Evolutionary conservation across 1,139 yeast species (phyloP), one percentile per base, ranked within the genome.

Genomic region (Geotrichum siamense): DNA sequence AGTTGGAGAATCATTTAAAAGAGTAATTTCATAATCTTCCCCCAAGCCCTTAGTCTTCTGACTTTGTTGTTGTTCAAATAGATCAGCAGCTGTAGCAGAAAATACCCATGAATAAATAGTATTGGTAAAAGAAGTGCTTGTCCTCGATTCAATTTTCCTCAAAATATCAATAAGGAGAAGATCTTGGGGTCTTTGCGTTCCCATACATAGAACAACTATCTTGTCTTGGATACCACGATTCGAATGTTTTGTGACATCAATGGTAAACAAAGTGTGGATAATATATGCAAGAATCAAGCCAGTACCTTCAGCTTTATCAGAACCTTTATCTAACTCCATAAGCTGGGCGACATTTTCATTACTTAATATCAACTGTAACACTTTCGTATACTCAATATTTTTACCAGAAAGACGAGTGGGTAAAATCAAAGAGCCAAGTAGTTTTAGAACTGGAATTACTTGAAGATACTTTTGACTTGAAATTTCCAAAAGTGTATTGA

Each of bases 401-500:
- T 45, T 36, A 6, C 44, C 47, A 8, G 27, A 31, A 22, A 44
- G 30, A 23, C 45, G 53, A 1, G 70, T 69, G 1, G 70, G 55
- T 22, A 71, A 57, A 3, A 70, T 53, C 17, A 72, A 32, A 6
- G 73, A 55, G 29, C 65, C 61, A 3, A 68, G 63, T 53, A 78
- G 74, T 38, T 68, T 64, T 49, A 83, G 58, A 2, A 74, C 61
- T 13, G 59, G 59, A 1, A 54, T 56, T 15, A 63, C 56, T n/a
- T 62, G 51, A 2, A 75, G 56, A 81, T 85, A 82, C 38, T 63
- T 57, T 3, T 65, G 63, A 20, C 82, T 65, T 3, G 81, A 60
- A 13, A 76, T 85, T 58, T 85, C 93, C 28, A 84, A 61, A 52
- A 82, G 82, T 0, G 94, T 68, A 51, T 82, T 80, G 12, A 83